Evolutionary conservation across 805 yeast species (phyloP).

Genomic region (Suhomyces tanzawaensis): DNA sequence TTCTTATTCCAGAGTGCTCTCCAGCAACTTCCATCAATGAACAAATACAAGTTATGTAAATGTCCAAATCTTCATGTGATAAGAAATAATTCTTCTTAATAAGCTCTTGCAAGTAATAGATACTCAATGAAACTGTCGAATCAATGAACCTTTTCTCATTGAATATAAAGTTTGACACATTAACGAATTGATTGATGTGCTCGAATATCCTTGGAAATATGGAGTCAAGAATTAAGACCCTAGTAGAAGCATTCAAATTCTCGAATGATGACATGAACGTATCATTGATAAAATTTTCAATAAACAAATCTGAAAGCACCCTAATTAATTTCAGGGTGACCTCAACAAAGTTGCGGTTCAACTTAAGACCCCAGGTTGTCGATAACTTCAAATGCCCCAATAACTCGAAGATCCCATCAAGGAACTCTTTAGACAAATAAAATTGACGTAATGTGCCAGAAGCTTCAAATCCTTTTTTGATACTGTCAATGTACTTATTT

Average conservation of each 20-base stretch:
- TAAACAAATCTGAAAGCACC: constrained; percentile 35
- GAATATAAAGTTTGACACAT: constrained; percentile 33
- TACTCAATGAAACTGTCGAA: constrained; percentile 24
- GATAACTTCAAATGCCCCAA: constrained; percentile 32
- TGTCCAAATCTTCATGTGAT: constrained; percentile 19
- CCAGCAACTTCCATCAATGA: constrained; percentile 29
- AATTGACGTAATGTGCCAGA: constrained; percentile 19
- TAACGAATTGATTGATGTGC: constrained; percentile 34
- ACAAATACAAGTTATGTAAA: constrained; percentile 27
- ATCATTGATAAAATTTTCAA: constrained; percentile 24
- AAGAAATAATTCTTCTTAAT: constrained; percentile 27
- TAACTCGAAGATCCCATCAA: constrained; percentile 40
- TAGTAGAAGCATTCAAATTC: constrained; percentile 33
- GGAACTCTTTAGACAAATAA: constrained; percentile 30
- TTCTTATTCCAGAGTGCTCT: constrained; percentile 8
- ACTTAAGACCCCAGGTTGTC: constrained; percentile 22
- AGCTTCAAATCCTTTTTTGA: constrained; percentile 28
- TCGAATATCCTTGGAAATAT: constrained; percentile 36
- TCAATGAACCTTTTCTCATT: constrained; percentile 30
- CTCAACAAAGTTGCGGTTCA: constrained; percentile 13
- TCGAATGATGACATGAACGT: constrained; percentile 23
- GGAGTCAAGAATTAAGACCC: constrained; percentile 29
- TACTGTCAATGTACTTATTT: constrained; percentile 30
- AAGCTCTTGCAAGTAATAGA: constrained; percentile 29
- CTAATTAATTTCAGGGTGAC: constrained; percentile 28